Evolutionary conservation across 305 asterid genomes (phyloP), one percentile per base, ranked within the genome.

Genomic region (Euphrasia arctica): DNA sequence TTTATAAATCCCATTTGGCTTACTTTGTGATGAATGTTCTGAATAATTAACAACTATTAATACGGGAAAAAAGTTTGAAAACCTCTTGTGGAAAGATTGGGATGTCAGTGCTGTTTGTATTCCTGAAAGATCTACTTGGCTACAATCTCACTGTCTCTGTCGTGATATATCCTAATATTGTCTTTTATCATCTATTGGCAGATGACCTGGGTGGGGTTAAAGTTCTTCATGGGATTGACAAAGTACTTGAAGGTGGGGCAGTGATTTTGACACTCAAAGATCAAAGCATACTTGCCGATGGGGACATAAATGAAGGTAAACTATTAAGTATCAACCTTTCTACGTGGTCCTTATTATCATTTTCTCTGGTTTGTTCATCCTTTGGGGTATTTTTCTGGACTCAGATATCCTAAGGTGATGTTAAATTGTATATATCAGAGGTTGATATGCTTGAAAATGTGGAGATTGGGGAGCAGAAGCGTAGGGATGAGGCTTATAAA

Each of bases 221-320:
- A 77, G 79, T 93, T 75, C 95, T 87, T 64, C 97, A 93, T 65
- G 97, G 97, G 69, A 62, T 93, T n/a, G 95, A 93, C 71, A 93
- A 88, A 81, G 97, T 90, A 58, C 86, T 85, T 68, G 96, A 90
- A 78, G 98, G 97, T 47, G 98, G 98, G 22, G 90, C 95, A 27
- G 93, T 93, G 66, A 95, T 90, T 49, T 78, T 93, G 76, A 93
- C 97, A 2, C 97, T 90, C 73, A 89, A 88, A 84, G 98, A 93
- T 80, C 96, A 90, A 80, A 88, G 81, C 87, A 83, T 93, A 73
- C 90, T 90, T 65, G 88, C 89, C 10, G 89, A 82, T 67, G 91
- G 90, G 63, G 96, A 83, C 64, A 58, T 93, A 65, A 93, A 88
- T 79, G 72, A 86, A 84, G 98, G 97, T 92, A 80, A 74, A 57